These are phyloP conservation scores for Pseudogymnoascus sp. DNA, from an alignment of 2,329 filamentous ascomycete species.

Conservation along the genomic window DNA sequence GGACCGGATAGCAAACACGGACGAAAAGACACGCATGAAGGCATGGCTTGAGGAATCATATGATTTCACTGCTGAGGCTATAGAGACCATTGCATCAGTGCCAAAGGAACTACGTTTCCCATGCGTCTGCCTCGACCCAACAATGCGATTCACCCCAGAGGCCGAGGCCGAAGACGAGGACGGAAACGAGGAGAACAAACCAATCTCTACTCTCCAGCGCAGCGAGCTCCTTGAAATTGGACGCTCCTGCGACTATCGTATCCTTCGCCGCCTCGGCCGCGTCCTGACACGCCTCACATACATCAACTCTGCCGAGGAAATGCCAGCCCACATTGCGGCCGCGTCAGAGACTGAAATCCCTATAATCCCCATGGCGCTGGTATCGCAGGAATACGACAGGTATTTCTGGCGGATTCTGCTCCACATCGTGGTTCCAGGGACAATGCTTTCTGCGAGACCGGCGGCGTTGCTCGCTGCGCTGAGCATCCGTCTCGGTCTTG, in stretches of 20 bases:
- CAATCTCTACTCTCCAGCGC: slow-evolving; percentile 33
- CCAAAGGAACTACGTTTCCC: slow-evolving; percentile 35
- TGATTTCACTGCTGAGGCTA: slow-evolving; percentile 38
- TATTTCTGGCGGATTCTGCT: not conserved
- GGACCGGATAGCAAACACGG: not conserved
- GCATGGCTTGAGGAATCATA: slow-evolving; percentile 44
- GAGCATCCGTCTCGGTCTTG: not conserved
- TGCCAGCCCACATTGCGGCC: not conserved
- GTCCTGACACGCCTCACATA: slow-evolving; percentile 37
- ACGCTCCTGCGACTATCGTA: slow-evolving; percentile 40
- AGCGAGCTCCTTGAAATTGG: slow-evolving; percentile 44
- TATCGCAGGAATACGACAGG: not conserved
- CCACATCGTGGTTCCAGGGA: not conserved
- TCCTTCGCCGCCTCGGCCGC: slow-evolving; percentile 39
- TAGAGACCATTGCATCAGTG: slow-evolving; percentile 31
- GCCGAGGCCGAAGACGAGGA: slow-evolving; percentile 13
- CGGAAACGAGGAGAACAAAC: slow-evolving; percentile 20
- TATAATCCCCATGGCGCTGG: not conserved
- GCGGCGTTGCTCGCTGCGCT: not conserved
- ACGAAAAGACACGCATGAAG: slow-evolving; percentile 35
- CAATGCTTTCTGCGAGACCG: not conserved
- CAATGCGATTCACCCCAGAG: slow-evolving; percentile 29
- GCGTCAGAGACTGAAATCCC: not conserved
- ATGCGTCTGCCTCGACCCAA: slow-evolving; percentile 43
- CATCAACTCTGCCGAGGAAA: not conserved